A percentile compares a stretch with the other conserved stretches of the same genome.
Evolutionary conservation across 768 basidiomycete genomes (phyloP).

Genomic region (Lyophyllum decastes): DNA sequence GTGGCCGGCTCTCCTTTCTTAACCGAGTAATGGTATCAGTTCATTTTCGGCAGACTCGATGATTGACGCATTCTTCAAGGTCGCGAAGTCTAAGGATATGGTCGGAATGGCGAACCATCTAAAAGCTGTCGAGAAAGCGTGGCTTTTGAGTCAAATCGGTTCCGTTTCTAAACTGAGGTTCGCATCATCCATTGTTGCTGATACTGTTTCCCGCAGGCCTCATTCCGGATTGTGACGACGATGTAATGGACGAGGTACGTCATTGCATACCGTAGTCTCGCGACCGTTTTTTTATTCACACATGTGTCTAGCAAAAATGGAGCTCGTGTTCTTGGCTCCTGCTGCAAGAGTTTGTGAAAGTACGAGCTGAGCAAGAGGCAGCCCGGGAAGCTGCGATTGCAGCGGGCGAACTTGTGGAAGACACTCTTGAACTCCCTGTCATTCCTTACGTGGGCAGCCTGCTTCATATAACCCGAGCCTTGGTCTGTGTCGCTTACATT

Average conservation of each 20-base stretch:
- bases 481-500: neutral
- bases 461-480: neutral
- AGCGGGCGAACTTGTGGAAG: conserved; percentile 30
- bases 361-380: conserved; percentile 50
- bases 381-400: conserved; percentile 39
- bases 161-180: conserved; percentile 1
- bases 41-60: neutral
- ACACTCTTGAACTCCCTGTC: conserved; percentile 55
- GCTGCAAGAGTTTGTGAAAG: conserved; percentile 70
- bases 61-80: conserved; percentile 24
- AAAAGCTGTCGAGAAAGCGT: conserved; percentile 73
- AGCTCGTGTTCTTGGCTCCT: conserved; percentile 81
- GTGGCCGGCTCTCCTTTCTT: conserved; percentile 81
- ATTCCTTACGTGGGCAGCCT: conserved; percentile 56
- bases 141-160: conserved; percentile 80
- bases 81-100: conserved; percentile 64
- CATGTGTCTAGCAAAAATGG: conserved; percentile 66
- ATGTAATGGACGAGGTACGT: conserved; percentile 85
- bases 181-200: neutral
- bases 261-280: neutral
- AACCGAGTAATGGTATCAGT: conserved; percentile 42
- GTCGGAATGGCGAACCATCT: conserved; percentile 63
- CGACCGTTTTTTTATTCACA: neutral
- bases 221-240: conserved; percentile 82
- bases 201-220: conserved; percentile 37